Conservation (phyloP, 768 basidiomycete genomes). For the Termitomyces sp. region DNA sequence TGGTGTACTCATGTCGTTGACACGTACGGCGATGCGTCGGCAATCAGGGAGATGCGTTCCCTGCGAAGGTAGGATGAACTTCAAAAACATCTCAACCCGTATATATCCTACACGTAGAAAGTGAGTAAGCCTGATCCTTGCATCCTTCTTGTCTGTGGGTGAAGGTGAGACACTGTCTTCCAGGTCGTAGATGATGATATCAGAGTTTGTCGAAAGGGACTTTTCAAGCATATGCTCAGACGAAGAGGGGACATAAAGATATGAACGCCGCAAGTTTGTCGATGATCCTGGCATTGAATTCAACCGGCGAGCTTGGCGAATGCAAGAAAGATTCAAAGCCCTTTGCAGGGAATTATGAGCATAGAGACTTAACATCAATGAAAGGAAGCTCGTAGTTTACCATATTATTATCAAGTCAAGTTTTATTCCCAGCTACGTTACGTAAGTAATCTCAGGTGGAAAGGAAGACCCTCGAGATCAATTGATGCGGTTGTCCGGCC, state of each 20-base stretch:
- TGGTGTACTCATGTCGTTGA: conserved; percentile 62
- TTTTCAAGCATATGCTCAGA: conserved; percentile 80
- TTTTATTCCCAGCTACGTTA: too few relatives aligned
- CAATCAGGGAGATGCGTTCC: conserved; percentile 33
- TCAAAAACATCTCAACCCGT: neutral
- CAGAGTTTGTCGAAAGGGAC: conserved; percentile 56
- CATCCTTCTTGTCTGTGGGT: conserved; percentile 52
- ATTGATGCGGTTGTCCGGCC: neutral
- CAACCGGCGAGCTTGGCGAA: neutral
- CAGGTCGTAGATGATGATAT: conserved; percentile 82
- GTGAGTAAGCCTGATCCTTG: conserved; percentile 45
- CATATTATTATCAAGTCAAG: too few relatives aligned
- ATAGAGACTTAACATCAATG: neutral
- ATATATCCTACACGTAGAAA: conserved; percentile 48
- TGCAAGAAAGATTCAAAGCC: neutral
- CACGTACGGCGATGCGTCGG: conserved; percentile 59
- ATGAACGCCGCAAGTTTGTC: conserved; percentile 41
- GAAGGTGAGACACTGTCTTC: conserved; percentile 81
- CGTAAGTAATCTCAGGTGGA: too few relatives aligned
- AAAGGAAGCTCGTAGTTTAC: too few relatives aligned
- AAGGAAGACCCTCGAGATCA: too few relatives aligned
- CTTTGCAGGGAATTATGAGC: neutral
- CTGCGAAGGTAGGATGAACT: conserved; percentile 5
- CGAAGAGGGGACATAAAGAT: conserved; percentile 79
- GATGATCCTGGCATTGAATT: conserved; percentile 1